Base-by-base conservation (phyloP, 768 basidiomycete species). In the Suillus cothurnatus region DNA sequence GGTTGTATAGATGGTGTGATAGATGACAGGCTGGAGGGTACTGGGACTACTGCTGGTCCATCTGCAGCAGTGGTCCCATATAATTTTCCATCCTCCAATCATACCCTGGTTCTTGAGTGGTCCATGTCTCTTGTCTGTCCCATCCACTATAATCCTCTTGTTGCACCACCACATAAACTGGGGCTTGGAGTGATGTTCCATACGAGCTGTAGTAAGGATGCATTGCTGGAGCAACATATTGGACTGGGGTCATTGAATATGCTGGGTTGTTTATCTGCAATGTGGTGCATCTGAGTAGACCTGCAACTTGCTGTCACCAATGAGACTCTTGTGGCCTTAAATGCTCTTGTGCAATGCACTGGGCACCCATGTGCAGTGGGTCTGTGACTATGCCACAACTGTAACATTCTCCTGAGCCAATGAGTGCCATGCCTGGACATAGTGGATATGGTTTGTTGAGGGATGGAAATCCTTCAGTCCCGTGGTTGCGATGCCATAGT, bases 11-110 rank as follows among this genome's bases (percentile, higher is more conserved):
- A n/a, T n/a, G n/a, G n/a, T n/a, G n/a, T n/a, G n/a, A n/a, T n/a
- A n/a, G n/a, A n/a, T n/a, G n/a, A n/a, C n/a, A n/a, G n/a, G n/a
- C n/a, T n/a, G n/a, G n/a, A n/a, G n/a, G 32, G 12, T 17, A 3
- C 6, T 15, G 28, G 61, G 19, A 26, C 49, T 62, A 62, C 61
- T 52, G 34, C 31, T 62, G 61, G 47, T 62, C 61, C 12, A 17
- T 9, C 19, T 4, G n/a, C 8, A n/a, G 47, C 26, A 19, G 19
- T 36, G 34, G 47, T 52, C 17, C 32, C 34, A 17, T 2, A 12
- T 26, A 23, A 19, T 62, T 62, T 62, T 62, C 61, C 23, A 21
- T 8, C 17, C 8, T 11, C 21, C 26, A 26, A 8, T 61, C 41
- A 4, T 45, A 19, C 5, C 19, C 19, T 15, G 9, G 4, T 3